Evolutionary conservation across 805 yeast species (phyloP), one percentile per base, ranked within the genome.

Genomic region (Yamadazyma olivae): DNA sequence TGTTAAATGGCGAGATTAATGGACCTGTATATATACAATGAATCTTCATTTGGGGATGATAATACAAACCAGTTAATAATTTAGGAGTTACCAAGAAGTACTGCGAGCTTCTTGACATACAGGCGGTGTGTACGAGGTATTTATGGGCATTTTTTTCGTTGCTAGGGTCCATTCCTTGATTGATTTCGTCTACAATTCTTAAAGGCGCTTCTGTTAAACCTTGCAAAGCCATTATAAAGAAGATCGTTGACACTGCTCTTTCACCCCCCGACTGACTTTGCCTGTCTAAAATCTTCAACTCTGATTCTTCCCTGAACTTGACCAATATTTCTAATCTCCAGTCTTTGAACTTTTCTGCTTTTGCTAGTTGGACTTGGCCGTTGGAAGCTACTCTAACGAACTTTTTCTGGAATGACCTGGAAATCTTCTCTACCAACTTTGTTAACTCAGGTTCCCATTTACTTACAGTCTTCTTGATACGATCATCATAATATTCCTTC

Each of bases 251-350:
- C 0, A 93, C 96, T 1, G 98, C 95, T 51, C 96, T 77, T 59
- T 93, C 99, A 33, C 99, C 99, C 38, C 99, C 99, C 1, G 96
- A 87, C 56, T 93, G 99, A 3, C 91, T 78, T 39, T 83, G 88
- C n/a, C 87, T 78, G 50, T 87, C 90, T 32, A 93, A 68, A 14
- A 76, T 75, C 44, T 80, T 79, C 40, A 84, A 57, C n/a, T 72
- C 79, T 12, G 89, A 79, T 32, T 71, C 76, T 45, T 83, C 88
- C 52, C 99, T 73, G 57, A 93, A 93, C 43, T 87, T 80, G 6
- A 93, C 98, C 56, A 79, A 56, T 29, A 95, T 86, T 41, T 85
- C 84, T 33, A 93, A 61, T 48, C 78, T 76, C 99, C 99, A 93
- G 33, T 87, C 81, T 14, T 72, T 64, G 52, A 64, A 87, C 40